Evolutionary conservation across 2,329 filamentous ascomycete species (phyloP), one percentile per base, ranked within the genome.

Genomic region (Aureobasidium sp.): DNA sequence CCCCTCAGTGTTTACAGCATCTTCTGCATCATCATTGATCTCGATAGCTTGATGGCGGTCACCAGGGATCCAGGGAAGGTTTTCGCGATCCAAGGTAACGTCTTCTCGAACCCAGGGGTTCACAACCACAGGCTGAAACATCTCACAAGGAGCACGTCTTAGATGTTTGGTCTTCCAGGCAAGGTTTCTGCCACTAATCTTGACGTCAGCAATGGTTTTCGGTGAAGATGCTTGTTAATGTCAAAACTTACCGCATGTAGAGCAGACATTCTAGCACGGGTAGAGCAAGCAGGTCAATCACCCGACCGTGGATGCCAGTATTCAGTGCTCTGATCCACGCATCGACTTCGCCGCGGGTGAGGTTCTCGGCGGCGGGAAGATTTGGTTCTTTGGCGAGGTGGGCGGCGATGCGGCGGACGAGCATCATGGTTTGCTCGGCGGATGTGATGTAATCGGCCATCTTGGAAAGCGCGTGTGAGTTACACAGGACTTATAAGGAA

Each of bases 321-420:
- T 44, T 39, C 9, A 56, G 17, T 11, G 37, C 52, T 44, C 52
- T 42, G 52, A 56, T 56, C 52, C 52, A 56, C 12, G 52, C 52
- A 6, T 56, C 52, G 25, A 56, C 39, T 44, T 56, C 52, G 34
- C 52, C 39, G 4, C 52, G 52, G 17, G 52, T 56, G 17, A 56
- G 52, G 5, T 42, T 15, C 20, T 37, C 27, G 22, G 39, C 17
- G 27, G 25, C 17, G n/a, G 52, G 52, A 7, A 56, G 37, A 17
- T 56, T 56, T 12, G 52, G 52, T 22, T 56, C 52, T 11, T 9
- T 39, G 6, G 37, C 39, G 9, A 56, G 52, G 27, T 56, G 52
- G 12, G 25, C n/a, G 22, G 52, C 37, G 17, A 56, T 15, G 17
- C 17, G 37, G 12, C 39, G 39, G 3, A 56, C 52, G 8, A 56